phyloP scores from a whole-genome alignment of 768 basidiomycete genomes.

The Phallus indusiatus region DNA sequence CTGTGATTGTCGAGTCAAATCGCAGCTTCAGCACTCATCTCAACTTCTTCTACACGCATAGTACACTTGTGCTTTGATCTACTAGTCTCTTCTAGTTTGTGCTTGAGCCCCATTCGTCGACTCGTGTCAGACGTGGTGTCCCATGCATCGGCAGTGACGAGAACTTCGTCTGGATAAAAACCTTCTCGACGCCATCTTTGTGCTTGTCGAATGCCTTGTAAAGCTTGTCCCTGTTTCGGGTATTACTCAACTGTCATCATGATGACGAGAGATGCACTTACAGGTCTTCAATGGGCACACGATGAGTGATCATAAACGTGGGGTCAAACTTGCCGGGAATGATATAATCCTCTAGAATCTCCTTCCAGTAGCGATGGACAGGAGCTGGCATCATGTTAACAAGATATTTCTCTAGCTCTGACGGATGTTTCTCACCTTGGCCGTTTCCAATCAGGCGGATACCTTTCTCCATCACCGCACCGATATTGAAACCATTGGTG shows the following conservation, averaged over 20 bases:
- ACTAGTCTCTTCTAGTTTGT: too few relatives aligned
- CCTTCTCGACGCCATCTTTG: slow-evolving; percentile 50
- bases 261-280: slow-evolving; percentile 2
- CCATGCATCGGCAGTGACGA: slow-evolving; percentile 37
- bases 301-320: slow-evolving; percentile 48
- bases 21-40: too few relatives aligned
- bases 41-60: too few relatives aligned
- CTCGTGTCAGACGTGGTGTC: slow-evolving; percentile 42
- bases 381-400: slow-evolving; percentile 32
- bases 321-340: slow-evolving; percentile 57
- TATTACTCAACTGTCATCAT: background rate
- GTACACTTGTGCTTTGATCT: too few relatives aligned
- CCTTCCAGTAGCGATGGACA: slow-evolving; percentile 65
- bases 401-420: background rate
- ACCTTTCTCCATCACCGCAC: slow-evolving; percentile 73
- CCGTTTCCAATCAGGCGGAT: slow-evolving; percentile 63
- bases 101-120: slow-evolving; percentile 35
- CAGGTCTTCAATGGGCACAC: slow-evolving; percentile 58
- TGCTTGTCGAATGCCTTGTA: slow-evolving; percentile 59
- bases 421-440: slow-evolving; percentile 25
- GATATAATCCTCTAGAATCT: slow-evolving; percentile 57
- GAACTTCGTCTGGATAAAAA: slow-evolving; percentile 65
- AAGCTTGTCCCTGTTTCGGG: slow-evolving; percentile 32
- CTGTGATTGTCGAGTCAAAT: too few relatives aligned
- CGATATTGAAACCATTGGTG: slow-evolving; percentile 61